Evolutionary conservation across 495 filamentous ascomycete genomes (phyloP), one percentile per base, ranked within the genome.

Genomic region (Cenococcum geophilum): DNA sequence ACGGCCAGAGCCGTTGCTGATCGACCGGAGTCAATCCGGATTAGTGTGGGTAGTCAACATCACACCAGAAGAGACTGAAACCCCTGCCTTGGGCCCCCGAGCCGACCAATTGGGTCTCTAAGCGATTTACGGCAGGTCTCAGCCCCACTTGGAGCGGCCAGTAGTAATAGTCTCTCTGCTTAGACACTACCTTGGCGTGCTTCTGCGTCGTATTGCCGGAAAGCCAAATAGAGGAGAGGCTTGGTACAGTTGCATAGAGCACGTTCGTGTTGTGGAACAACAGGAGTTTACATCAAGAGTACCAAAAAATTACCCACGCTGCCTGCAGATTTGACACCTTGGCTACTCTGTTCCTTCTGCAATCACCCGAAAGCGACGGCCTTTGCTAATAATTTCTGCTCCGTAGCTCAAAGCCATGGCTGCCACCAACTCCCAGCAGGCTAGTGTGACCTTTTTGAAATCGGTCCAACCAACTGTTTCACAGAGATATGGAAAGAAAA

Each of bases 361-460:
- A 52, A 8, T 23, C 49, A 25, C 49, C 49, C 49, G 18, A 25
- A 52, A 25, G 49, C 23, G 49, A 20, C 49, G 3, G 3, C 18
- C 5, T 16, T 16, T 52, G 1, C 14, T 18, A 8, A 32, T 32
- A 23, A 21, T 23, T 21, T 16, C 21, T 16, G 10, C 48, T 12
- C 40, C 40, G 40, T 45, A 45, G 18, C 40, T 45, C 40, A 14
- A 45, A 45, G 48, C 48, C 18, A 14, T 52, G 49, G 9, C 1
- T 52, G 45, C 12, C 49, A 52, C 49, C 49, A 52, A 52, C 49
- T 52, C 16, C 49, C 49, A 52, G 49, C 49, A 27, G 9, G 16
- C 27, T 23, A 52, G 21, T 27, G 14, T 52, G 14, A 32, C 16
- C 21, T 25, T 52, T 52, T 25, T 9, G 5, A 11, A 52, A 23